Evolutionary conservation across 345 rosid species (phyloP).

Genomic region (Eucalyptus dawsonii): DNA sequence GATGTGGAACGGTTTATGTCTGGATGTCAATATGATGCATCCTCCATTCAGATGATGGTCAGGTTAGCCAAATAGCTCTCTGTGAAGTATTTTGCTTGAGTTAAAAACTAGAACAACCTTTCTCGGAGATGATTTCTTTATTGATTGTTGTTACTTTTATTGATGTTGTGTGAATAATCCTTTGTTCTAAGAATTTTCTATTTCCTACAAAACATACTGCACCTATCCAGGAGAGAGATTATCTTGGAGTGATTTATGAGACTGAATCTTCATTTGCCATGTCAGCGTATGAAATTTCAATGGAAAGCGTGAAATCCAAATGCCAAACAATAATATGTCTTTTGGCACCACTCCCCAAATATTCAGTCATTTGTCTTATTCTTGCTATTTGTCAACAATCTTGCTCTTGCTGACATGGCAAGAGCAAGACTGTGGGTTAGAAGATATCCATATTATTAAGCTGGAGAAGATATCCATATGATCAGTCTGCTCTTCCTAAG

Average conservation of each 20-base stretch:
- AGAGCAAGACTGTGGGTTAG: too few relatives aligned
- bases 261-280: background rate
- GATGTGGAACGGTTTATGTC: constrained; percentile 69
- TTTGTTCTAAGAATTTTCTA: background rate
- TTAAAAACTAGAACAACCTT: background rate
- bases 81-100: background rate
- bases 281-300: background rate
- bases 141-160: background rate
- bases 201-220: background rate
- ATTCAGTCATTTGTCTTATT: background rate
- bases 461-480: background rate
- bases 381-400: background rate
- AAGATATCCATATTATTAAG: background rate
- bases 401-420: background rate
- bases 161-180: background rate
- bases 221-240: background rate
- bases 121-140: background rate
- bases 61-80: constrained; percentile 17
- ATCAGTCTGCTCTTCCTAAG: background rate
- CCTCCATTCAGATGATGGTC: constrained; percentile 19
- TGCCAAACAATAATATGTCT: background rate
- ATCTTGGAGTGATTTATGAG: background rate
- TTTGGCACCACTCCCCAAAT: too few relatives aligned
- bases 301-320: background rate
- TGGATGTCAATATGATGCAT: constrained; percentile 46